These are phyloP conservation scores for Areca catechu DNA, from an alignment of 176 grass and related monocot species.

Conservation along the genomic window DNA sequence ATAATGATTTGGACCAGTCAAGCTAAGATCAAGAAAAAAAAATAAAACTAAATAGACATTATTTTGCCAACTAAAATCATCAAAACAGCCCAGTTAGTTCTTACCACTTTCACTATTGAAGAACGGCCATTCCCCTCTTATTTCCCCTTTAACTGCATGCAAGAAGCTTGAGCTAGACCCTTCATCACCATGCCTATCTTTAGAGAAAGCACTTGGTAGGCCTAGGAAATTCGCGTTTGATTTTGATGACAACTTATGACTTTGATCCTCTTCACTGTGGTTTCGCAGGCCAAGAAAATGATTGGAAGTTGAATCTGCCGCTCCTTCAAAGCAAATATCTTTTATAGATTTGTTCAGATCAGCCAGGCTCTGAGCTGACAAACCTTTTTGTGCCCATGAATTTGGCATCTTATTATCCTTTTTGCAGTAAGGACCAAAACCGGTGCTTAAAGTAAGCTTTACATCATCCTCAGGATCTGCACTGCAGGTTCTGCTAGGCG, in stretches of 20 bases:
- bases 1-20: too few relatives aligned
- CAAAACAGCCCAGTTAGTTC: background rate
- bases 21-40: background rate
- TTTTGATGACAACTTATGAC: constrained; percentile 11
- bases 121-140: constrained; percentile 28
- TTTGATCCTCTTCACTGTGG: constrained; percentile 18
- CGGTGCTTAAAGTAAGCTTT: constrained; percentile 2
- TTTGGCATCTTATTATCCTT: background rate
- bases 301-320: constrained; percentile 22
- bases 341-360: constrained; percentile 5
- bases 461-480: background rate
- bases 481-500: background rate
- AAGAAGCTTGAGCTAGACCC: constrained; percentile 52
- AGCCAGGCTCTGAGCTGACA: background rate
- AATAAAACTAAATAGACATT: constrained; percentile 12
- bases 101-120: constrained; percentile 49
- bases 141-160: constrained; percentile 18
- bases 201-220: constrained; percentile 35
- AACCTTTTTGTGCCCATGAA: background rate
- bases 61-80: constrained; percentile 1
- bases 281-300: constrained; percentile 20
- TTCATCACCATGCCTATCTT: constrained; percentile 36
- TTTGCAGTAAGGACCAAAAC: background rate
- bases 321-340: constrained; percentile 2
- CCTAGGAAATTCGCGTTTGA: constrained; percentile 39